phyloP scores from a whole-genome alignment of 768 basidiomycete genomes.

The Phaffia tasmanica region DNA sequence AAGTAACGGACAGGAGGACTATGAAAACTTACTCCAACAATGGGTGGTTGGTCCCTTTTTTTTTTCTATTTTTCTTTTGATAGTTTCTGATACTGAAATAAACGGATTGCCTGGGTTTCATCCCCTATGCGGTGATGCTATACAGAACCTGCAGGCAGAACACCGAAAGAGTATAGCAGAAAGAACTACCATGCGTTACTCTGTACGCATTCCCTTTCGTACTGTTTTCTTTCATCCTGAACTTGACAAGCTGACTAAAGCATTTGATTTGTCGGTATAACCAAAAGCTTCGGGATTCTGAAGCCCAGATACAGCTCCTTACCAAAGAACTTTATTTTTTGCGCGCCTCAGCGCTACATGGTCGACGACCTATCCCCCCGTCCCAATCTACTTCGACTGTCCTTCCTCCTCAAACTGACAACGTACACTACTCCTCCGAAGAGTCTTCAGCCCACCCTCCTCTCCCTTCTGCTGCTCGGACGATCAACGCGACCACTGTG shows the following conservation, averaged over 20 bases:
- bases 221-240: neutral
- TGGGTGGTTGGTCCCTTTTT: conserved; percentile 15
- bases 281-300: conserved; percentile 14
- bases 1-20: conserved; percentile 11
- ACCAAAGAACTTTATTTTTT: conserved; percentile 24
- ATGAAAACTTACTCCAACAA: conserved; percentile 22
- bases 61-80: neutral
- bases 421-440: neutral
- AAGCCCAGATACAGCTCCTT: conserved; percentile 16
- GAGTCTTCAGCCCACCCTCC: neutral
- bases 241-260: neutral
- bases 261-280: too few species aligned
- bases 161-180: conserved; percentile 17
- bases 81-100: neutral
- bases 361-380: neutral
- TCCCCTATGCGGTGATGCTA: neutral
- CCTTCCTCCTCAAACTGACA: neutral
- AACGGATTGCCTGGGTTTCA: neutral
- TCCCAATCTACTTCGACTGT: neutral
- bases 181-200: conserved; percentile 15
- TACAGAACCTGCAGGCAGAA: conserved; percentile 21
- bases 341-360: conserved; percentile 15
- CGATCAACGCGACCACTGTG: too few species aligned
- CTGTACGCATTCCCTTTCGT: neutral
- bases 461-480: neutral